phyloP scores from a whole-genome alignment of 139 green algal species.

The Yamagishiella unicocca region DNA sequence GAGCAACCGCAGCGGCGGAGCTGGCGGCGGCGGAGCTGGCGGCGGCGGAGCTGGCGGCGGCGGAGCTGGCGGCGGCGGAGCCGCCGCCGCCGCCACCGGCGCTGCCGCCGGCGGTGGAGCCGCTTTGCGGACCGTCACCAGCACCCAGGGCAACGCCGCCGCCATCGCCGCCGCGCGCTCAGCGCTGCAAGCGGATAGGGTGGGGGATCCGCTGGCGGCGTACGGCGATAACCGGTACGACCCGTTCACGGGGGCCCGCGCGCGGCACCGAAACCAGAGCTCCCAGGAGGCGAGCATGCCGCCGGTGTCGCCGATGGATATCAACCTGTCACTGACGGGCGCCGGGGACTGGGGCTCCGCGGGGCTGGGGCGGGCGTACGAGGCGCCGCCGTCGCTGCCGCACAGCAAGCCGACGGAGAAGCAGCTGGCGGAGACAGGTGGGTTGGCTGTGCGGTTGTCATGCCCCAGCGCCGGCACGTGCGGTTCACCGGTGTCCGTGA shows the following conservation, averaged over 20 bases:
- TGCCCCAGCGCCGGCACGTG: no score
- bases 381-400: slow-evolving; percentile 34
- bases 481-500: no score
- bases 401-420: slow-evolving; percentile 33
- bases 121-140: no score
- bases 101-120: no score
- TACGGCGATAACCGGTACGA: slow-evolving; percentile 4
- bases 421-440: slow-evolving; percentile 32
- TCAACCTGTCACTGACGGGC: slow-evolving; percentile 14
- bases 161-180: background rate
- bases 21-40: background rate
- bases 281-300: background rate
- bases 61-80: background rate
- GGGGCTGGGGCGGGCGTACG: background rate
- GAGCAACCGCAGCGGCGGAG: background rate
- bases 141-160: background rate
- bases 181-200: background rate
- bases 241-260: background rate
- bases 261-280: background rate
- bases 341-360: slow-evolving; percentile 43
- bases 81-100: no score
- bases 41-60: background rate
- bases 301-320: background rate
- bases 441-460: no score
- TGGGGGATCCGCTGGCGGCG: slow-evolving; percentile 23